These are phyloP conservation scores for Flaveria bidentis DNA, from an alignment of 129 eudicot species.

Conservation along the genomic window DNA sequence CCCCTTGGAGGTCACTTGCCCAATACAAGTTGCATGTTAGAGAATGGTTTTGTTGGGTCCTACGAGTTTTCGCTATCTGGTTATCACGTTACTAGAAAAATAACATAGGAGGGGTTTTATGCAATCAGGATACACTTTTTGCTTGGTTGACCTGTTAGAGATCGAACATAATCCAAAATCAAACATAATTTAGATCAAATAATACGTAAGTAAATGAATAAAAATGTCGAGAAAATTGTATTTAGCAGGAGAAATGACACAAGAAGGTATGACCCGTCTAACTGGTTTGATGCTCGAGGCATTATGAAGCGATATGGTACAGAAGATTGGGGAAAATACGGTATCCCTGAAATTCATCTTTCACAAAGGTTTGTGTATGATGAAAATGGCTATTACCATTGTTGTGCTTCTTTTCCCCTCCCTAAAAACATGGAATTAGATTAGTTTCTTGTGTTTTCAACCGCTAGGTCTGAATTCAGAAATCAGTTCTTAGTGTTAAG, in stretches of 20 bases:
- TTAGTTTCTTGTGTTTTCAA: conserved; percentile 17
- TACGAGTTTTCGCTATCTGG: too few species aligned
- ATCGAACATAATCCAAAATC: not conserved
- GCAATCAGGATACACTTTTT: not conserved
- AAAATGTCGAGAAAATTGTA: not conserved
- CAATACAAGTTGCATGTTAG: too few species aligned
- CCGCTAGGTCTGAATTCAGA: not conserved
- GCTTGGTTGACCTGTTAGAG: not conserved
- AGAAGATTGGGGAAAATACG: conserved; percentile 94
- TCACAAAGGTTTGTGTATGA: conserved; percentile 82
- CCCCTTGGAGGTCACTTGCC: too few species aligned
- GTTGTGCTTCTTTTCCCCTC: conserved; percentile 83
- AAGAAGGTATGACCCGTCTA: conserved; percentile 52
- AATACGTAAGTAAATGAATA: not conserved
- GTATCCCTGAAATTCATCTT: conserved; percentile 77
- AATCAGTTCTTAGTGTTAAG: not conserved
- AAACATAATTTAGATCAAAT: not conserved
- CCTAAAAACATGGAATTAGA: conserved; percentile 53
- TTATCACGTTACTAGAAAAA: too few species aligned
- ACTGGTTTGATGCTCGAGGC: conserved; percentile 79
- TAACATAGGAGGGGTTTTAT: too few species aligned
- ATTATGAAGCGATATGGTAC: conserved; percentile 66
- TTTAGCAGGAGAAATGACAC: conserved; percentile 39
- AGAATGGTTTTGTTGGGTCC: too few species aligned
- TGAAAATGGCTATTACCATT: conserved; percentile 81